Conservation (phyloP, 2,329 filamentous ascomycete genomes). For the Fusarium sp. region DNA sequence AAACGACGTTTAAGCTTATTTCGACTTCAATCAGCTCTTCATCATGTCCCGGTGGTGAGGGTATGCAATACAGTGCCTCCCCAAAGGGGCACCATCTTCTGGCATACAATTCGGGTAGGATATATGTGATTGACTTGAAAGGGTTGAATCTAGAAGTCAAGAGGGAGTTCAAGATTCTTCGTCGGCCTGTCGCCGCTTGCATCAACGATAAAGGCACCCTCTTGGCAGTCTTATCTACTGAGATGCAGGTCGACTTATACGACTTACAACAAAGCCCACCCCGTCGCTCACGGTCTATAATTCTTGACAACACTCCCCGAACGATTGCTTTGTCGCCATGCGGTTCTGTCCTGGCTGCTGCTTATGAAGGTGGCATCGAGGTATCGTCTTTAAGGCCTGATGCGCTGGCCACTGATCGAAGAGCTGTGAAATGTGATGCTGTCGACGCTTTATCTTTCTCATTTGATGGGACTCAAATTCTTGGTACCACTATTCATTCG, state of each 20-base stretch:
- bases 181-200: slow-evolving; percentile 79
- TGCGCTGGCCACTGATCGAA: slow-evolving; percentile 71
- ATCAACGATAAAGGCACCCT: slow-evolving; percentile 81
- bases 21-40: slow-evolving; percentile 87
- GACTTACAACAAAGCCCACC: slow-evolving; percentile 72
- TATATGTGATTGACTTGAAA: slow-evolving; percentile 79
- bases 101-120: slow-evolving; percentile 85
- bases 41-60: slow-evolving; percentile 83
- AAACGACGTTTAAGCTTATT: slow-evolving; percentile 80
- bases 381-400: slow-evolving; percentile 77
- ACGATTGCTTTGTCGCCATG: slow-evolving; percentile 84
- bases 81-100: slow-evolving; percentile 78
- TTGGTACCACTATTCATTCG: slow-evolving; percentile 77
- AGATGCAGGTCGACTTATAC: slow-evolving; percentile 89
- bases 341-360: slow-evolving; percentile 83
- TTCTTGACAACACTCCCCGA: slow-evolving; percentile 80
- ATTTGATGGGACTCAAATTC: slow-evolving; percentile 78
- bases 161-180: slow-evolving; percentile 81
- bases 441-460: slow-evolving; percentile 82
- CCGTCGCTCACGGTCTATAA: slow-evolving; percentile 76
- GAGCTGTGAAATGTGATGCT: slow-evolving; percentile 80
- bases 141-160: slow-evolving; percentile 69
- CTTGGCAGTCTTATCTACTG: slow-evolving; percentile 81
- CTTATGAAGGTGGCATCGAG: slow-evolving; percentile 89
- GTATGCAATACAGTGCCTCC: slow-evolving; percentile 85